These are phyloP conservation scores for Trametes hirsuta DNA, from an alignment of 1,284 basidiomycete species.

Conservation along the genomic window DNA sequence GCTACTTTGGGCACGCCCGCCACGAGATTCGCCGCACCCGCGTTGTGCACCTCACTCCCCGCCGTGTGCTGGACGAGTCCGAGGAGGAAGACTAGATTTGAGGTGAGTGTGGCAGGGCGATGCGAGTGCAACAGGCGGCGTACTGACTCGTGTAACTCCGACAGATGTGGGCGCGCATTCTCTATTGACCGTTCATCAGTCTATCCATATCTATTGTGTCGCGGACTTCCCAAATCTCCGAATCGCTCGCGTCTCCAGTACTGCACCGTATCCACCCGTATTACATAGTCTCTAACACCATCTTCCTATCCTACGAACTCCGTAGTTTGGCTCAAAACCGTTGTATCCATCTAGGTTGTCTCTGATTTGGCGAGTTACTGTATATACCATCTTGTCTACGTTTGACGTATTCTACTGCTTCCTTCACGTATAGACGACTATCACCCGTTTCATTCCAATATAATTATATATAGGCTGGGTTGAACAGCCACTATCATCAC, in stretches of 20 bases:
- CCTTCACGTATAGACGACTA: not conserved
- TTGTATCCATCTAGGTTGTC: not conserved
- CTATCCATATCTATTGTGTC: not conserved
- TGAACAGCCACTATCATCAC: slow-evolving; percentile 16
- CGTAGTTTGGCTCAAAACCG: not conserved
- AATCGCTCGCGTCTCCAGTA: too few relatives aligned
- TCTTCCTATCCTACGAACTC: not conserved
- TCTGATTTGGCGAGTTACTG: not conserved
- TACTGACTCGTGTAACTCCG: not conserved
- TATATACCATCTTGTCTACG: not conserved
- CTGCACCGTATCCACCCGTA: too few relatives aligned
- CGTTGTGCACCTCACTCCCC: slow-evolving; percentile 33
- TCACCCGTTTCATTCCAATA: not conserved
- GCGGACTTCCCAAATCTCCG: too few relatives aligned
- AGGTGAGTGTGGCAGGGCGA: not conserved
- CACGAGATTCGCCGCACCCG: slow-evolving; percentile 33
- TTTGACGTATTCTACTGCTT: not conserved
- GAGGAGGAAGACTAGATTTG: slow-evolving; percentile 43
- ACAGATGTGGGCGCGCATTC: not conserved
- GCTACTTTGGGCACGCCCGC: slow-evolving; percentile 39
- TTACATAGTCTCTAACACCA: not conserved
- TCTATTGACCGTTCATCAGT: not conserved
- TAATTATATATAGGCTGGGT: slow-evolving; percentile 12
- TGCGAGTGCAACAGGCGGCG: too few relatives aligned
- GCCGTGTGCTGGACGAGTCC: slow-evolving; percentile 21